Percentiles rank a stretch among this genome's conserved stretches.
Evolutionary conservation across 192 early-diverging fungal species (phyloP).

Genomic region (Coemansia sp.): DNA sequence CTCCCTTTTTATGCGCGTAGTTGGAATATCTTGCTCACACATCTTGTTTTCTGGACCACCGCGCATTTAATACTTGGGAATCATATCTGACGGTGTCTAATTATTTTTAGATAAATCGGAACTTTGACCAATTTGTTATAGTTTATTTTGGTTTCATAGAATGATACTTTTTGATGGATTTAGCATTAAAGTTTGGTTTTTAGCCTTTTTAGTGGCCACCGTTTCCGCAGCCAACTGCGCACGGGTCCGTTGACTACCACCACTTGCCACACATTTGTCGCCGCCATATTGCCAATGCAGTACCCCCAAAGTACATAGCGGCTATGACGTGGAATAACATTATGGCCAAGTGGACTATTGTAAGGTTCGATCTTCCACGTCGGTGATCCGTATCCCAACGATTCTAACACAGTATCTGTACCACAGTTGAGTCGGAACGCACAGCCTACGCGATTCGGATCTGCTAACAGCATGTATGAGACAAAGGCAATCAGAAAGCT

Average conservation of each 20-base stretch:
- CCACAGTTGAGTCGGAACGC: conserved; percentile 70
- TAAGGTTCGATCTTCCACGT: conserved; percentile 45
- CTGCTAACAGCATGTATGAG: conserved; percentile 57
- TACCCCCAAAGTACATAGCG: conserved; percentile 57
- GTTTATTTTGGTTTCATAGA: too few species aligned
- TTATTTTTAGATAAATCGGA: neutral
- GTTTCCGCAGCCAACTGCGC: conserved; percentile 27
- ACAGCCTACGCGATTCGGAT: conserved; percentile 67
- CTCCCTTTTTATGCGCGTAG: too few species aligned
- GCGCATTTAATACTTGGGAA: neutral
- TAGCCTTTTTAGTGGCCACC: conserved; percentile 34
- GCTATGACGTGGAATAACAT: conserved; percentile 57
- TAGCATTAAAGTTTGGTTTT: conserved; percentile 39
- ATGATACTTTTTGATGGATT: too few species aligned
- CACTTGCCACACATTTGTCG: conserved; percentile 47
- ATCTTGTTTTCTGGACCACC: too few species aligned
- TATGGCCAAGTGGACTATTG: conserved; percentile 56
- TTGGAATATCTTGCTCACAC: too few species aligned
- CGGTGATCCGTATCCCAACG: conserved; percentile 37
- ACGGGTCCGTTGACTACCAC: conserved; percentile 55
- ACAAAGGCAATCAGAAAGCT: conserved; percentile 50
- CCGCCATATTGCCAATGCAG: conserved; percentile 51
- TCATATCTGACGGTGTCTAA: neutral
- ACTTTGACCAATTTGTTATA: neutral
- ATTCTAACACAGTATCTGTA: conserved; percentile 38